These are phyloP conservation scores for Eutypa lata DNA, from an alignment of 2,329 filamentous ascomycete species.

Conservation along the genomic window DNA sequence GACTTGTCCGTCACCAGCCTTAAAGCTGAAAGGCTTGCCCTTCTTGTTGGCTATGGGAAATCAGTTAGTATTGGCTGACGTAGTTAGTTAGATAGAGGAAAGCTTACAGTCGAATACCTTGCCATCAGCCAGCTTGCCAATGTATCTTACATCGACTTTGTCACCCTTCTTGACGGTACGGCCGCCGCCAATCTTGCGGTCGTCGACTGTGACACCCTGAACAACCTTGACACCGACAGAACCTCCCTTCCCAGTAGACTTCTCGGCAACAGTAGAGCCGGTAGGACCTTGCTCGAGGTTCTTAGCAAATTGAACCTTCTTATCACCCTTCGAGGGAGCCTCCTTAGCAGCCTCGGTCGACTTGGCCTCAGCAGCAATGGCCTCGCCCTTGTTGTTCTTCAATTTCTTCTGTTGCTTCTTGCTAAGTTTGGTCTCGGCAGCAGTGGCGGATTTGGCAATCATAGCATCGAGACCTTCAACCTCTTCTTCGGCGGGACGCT, in stretches of 20 bases:
- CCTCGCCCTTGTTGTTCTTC: constrained; percentile 96
- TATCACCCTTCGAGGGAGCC: constrained; percentile 58
- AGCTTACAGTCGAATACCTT: constrained; percentile 89
- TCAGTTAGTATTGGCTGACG: constrained; percentile 23
- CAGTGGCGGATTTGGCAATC: constrained; percentile 69
- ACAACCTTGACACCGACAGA: constrained; percentile 72
- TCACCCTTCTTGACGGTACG: constrained; percentile 86
- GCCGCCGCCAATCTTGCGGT: constrained; percentile 88
- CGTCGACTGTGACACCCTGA: constrained; percentile 87
- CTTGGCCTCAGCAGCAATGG: constrained; percentile 60
- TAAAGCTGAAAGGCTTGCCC: constrained; percentile 95
- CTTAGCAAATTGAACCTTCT: constrained; percentile 99
- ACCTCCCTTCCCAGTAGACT: constrained; percentile 46
- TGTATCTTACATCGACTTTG: constrained; percentile 92
- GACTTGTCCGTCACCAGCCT: constrained; percentile 89
- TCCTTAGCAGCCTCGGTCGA: constrained; percentile 54
- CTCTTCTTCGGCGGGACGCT: constrained; percentile 78
- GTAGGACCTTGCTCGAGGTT: constrained; percentile 97
- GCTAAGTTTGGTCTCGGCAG: constrained; percentile 72
- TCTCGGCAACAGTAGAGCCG: constrained; percentile 52
- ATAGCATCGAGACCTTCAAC: constrained; percentile 73
- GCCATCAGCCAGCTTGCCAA: constrained; percentile 91
- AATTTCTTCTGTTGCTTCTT: constrained; percentile 99
- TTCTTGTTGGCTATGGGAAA: constrained; percentile 82
- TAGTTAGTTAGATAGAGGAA: constrained; percentile 17